Conservation (phyloP, 2,329 filamentous ascomycete genomes). For the Ophiostoma angusticollis region DNA sequence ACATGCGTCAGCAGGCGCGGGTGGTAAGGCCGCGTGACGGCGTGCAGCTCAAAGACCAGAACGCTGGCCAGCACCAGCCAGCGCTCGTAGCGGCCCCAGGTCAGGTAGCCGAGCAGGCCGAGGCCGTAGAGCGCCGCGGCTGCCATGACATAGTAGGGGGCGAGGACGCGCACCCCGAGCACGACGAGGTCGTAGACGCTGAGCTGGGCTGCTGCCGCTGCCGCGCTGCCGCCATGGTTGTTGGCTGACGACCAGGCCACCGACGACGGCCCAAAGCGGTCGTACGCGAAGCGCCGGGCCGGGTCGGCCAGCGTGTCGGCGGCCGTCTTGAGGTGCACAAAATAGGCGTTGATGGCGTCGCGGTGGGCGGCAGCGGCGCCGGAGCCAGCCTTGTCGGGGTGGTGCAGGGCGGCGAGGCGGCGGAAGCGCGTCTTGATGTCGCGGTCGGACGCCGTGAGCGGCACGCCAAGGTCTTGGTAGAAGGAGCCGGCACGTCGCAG, state of each 20-base stretch:
- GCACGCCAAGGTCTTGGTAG: constrained; percentile 64
- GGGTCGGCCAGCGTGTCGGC: constrained; percentile 72
- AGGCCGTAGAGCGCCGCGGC: constrained; percentile 47
- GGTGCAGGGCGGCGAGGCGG: constrained; percentile 54
- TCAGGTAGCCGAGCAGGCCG: constrained; percentile 52
- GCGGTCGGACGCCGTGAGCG: constrained; percentile 55
- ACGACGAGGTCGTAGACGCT: constrained; percentile 63
- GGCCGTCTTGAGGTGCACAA: constrained; percentile 71
- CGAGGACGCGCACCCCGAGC: constrained; percentile 43
- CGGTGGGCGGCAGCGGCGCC: constrained; percentile 22
- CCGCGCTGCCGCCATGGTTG: not conserved
- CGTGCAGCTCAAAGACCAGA: constrained; percentile 43
- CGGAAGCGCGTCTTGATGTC: constrained; percentile 78
- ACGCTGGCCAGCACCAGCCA: constrained; percentile 45
- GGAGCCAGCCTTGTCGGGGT: constrained; percentile 67
- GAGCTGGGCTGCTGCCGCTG: constrained; percentile 35
- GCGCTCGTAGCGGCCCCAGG: constrained; percentile 53
- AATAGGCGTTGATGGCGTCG: constrained; percentile 36
- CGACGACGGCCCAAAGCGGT: constrained; percentile 69
- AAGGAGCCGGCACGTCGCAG: constrained; percentile 60
- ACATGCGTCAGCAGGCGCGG: constrained; percentile 27
- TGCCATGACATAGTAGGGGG: constrained; percentile 49
- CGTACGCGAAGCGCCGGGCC: constrained; percentile 72
- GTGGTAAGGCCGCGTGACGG: constrained; percentile 40
- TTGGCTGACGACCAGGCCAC: constrained; percentile 47